phyloP scores from a whole-genome alignment of 2,329 filamentous ascomycete genomes.

The Alternaria brassicae region DNA sequence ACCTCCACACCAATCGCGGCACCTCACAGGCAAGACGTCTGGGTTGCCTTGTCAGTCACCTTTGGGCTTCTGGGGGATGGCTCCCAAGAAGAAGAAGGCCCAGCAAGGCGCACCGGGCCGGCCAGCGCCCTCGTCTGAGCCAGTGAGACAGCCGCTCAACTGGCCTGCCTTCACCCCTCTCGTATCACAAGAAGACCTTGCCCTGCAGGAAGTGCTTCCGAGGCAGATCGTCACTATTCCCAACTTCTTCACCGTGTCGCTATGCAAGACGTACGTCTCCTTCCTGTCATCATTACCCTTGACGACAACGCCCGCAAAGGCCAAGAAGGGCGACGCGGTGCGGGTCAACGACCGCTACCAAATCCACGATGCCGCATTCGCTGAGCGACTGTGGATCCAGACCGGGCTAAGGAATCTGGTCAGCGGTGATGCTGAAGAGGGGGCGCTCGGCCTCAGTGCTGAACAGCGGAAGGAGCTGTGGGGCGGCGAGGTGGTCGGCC shows the following conservation, averaged over 20 bases:
- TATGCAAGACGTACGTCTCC: constrained; percentile 78
- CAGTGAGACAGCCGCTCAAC: constrained; percentile 53
- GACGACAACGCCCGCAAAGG: constrained; percentile 77
- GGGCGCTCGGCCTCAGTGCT: constrained; percentile 36
- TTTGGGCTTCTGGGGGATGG: constrained; percentile 24
- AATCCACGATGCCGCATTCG: constrained; percentile 76
- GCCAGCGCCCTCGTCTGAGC: background rate
- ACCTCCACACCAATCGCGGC: background rate
- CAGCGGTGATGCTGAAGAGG: constrained; percentile 46
- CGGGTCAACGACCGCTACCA: constrained; percentile 91
- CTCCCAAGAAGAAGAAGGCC: constrained; percentile 44
- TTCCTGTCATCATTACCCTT: constrained; percentile 76
- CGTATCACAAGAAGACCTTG: constrained; percentile 70
- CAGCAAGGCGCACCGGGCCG: constrained; percentile 14
- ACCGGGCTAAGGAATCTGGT: constrained; percentile 74
- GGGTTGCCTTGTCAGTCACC: background rate
- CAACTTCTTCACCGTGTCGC: constrained; percentile 74
- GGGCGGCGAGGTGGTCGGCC: constrained; percentile 82
- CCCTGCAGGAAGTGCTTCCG: constrained; percentile 63
- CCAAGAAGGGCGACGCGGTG: constrained; percentile 80
- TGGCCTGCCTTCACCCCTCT: constrained; percentile 78
- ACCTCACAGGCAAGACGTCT: background rate
- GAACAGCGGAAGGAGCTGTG: constrained; percentile 59
- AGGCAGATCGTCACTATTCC: constrained; percentile 76
- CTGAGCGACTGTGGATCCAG: constrained; percentile 75